Conservation (phyloP, 495 filamentous ascomycete genomes). For the Podospora comata region DNA sequence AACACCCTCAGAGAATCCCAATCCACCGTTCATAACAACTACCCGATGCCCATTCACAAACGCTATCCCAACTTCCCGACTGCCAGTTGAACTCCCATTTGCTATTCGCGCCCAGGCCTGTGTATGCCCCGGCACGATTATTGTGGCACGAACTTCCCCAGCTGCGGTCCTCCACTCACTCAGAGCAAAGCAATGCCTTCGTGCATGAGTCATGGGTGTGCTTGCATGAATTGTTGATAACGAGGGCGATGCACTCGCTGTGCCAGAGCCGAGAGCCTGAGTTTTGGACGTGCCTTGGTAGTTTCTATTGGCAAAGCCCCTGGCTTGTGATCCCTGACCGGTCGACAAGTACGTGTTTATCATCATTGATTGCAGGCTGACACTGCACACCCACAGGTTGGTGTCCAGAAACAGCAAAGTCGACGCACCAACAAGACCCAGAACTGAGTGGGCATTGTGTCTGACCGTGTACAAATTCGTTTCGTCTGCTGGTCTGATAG, state of each 20-base stretch:
- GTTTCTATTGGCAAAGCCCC: background rate
- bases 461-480: background rate
- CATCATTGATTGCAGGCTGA: slow-evolving; percentile 15
- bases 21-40: no score
- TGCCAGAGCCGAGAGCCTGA: background rate
- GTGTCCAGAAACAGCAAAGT: slow-evolving; percentile 29
- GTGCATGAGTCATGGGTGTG: background rate
- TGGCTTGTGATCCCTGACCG: no score
- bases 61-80: no score
- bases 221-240: background rate
- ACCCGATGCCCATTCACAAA: no score
- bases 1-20: no score
- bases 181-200: background rate
- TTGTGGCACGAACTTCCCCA: no score
- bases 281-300: background rate
- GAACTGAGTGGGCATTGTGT: slow-evolving; percentile 7
- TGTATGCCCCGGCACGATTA: no score
- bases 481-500: no score
- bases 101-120: no score
- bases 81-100: no score
- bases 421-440: slow-evolving; percentile 16
- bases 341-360: background rate
- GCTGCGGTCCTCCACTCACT: no score
- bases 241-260: background rate
- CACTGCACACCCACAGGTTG: slow-evolving; percentile 32